These are phyloP conservation scores for Geranium brycei DNA, from an alignment of 345 rosid genomes.

Conservation along the genomic window DNA sequence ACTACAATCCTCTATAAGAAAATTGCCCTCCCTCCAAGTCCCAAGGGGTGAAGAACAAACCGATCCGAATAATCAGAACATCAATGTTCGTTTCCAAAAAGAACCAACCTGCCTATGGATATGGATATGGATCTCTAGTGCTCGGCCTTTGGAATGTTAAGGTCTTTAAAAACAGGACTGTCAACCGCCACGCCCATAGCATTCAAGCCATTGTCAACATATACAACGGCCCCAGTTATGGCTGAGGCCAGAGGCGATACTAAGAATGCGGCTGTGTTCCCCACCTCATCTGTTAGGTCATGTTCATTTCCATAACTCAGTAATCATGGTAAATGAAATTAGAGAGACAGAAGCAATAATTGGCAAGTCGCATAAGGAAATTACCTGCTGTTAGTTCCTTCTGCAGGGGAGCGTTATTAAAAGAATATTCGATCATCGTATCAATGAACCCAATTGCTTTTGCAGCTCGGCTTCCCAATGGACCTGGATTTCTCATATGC, in stretches of 20 bases:
- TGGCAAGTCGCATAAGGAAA: neutral
- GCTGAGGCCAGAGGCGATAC: conserved; percentile 90
- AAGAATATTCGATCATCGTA: conserved; percentile 74
- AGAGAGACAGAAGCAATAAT: neutral
- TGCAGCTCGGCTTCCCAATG: conserved; percentile 63
- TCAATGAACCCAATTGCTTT: conserved; percentile 72
- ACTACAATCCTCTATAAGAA: too few species aligned
- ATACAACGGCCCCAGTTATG: conserved; percentile 70
- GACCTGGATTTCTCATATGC: conserved; percentile 26
- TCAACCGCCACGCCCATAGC: conserved; percentile 90
- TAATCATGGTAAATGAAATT: neutral
- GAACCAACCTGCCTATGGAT: too few species aligned
- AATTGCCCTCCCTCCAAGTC: too few species aligned
- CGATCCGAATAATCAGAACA: too few species aligned
- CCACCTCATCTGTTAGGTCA: conserved; percentile 72
- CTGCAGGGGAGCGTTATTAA: conserved; percentile 71
- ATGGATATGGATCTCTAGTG: conserved; percentile 19
- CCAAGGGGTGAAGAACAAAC: too few species aligned
- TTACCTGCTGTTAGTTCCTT: conserved; percentile 82
- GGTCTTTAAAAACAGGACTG: conserved; percentile 73
- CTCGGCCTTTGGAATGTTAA: conserved; percentile 42
- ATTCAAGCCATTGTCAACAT: conserved; percentile 89
- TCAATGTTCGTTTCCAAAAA: too few species aligned
- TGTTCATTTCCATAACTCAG: conserved; percentile 5
- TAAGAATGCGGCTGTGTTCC: conserved; percentile 84